Conservation (phyloP, 805 yeast genomes). For the Scheffersomyces amazonensis region DNA sequence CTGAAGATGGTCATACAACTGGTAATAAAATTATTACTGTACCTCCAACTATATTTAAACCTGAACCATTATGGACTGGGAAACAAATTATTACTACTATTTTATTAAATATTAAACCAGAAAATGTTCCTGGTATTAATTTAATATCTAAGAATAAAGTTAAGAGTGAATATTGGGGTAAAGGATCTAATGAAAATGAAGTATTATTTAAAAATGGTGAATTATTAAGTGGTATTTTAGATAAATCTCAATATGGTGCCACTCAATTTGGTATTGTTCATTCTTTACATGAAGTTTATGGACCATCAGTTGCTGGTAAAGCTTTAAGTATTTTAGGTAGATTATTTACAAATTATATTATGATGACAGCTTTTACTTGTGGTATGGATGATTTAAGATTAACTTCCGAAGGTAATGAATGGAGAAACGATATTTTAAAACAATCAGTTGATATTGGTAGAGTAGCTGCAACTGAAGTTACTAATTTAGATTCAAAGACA, state of each 20-base stretch:
- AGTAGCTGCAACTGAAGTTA: conserved; percentile 91
- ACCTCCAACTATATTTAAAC: conserved; percentile 87
- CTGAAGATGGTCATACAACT: conserved; percentile 96
- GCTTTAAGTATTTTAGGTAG: conserved; percentile 91
- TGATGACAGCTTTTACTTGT: conserved; percentile 93
- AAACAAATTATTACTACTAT: conserved; percentile 95
- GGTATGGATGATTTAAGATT: conserved; percentile 99
- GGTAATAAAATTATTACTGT: conserved; percentile 63
- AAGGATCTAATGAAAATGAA: conserved; percentile 76
- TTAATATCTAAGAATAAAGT: conserved; percentile 80
- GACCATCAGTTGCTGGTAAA: conserved; percentile 86
- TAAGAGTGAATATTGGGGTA: conserved; percentile 94
- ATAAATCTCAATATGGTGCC: conserved; percentile 98
- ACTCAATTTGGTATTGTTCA: conserved; percentile 96
- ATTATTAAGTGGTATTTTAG: conserved; percentile 86
- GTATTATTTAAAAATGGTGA: conserved; percentile 87
- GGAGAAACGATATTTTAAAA: conserved; percentile 81
- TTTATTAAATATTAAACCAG: conserved; percentile 81
- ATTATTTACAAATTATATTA: conserved; percentile 89
- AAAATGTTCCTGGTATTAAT: conserved; percentile 87
- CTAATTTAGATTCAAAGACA: conserved; percentile 64
- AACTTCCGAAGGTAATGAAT: conserved; percentile 83
- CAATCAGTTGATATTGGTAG: conserved; percentile 82
- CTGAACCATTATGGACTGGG: conserved; percentile 95
- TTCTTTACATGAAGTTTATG: conserved; percentile 93